These are phyloP conservation scores for Mycosphaerelloides madeirae DNA, from an alignment of 2,329 filamentous ascomycete genomes.

Conservation along the genomic window DNA sequence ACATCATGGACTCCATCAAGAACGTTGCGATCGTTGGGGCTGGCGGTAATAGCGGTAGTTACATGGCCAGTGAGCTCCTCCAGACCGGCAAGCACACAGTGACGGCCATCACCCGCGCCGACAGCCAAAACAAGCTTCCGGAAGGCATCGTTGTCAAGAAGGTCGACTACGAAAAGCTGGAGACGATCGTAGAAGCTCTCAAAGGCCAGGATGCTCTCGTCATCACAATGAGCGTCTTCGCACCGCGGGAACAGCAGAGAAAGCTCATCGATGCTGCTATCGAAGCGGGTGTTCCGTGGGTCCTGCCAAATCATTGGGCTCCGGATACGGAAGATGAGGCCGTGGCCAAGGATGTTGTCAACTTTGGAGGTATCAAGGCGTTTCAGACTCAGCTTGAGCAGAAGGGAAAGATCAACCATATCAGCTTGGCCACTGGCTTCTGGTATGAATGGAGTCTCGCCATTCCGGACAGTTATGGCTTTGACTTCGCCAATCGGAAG, in stretches of 20 bases:
- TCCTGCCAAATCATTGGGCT: constrained; percentile 39
- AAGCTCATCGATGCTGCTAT: constrained; percentile 34
- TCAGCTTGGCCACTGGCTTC: constrained; percentile 28
- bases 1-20: constrained; percentile 25
- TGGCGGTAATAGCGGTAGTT: constrained; percentile 38
- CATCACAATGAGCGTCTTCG: constrained; percentile 35
- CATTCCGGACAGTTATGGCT: constrained; percentile 31
- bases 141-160: constrained; percentile 36
- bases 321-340: constrained; percentile 26
- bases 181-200: constrained; percentile 33
- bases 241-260: constrained; percentile 27
- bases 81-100: constrained; percentile 45
- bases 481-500: constrained; percentile 29
- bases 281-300: constrained; percentile 35
- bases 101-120: constrained; percentile 47
- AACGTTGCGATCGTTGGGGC: constrained; percentile 41
- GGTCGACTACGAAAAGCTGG: constrained; percentile 47
- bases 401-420: constrained; percentile 24
- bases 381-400: constrained; percentile 24
- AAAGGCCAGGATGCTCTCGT: constrained; percentile 36
- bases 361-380: constrained; percentile 9
- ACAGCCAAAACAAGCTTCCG: constrained; percentile 41
- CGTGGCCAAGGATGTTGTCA: constrained; percentile 20
- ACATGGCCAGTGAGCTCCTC: constrained; percentile 38
- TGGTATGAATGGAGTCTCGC: constrained; percentile 37